Evolutionary conservation across 2,329 filamentous ascomycete genomes (phyloP), one percentile per base, ranked within the genome.

Genomic region (Curvularia eragrostidis): DNA sequence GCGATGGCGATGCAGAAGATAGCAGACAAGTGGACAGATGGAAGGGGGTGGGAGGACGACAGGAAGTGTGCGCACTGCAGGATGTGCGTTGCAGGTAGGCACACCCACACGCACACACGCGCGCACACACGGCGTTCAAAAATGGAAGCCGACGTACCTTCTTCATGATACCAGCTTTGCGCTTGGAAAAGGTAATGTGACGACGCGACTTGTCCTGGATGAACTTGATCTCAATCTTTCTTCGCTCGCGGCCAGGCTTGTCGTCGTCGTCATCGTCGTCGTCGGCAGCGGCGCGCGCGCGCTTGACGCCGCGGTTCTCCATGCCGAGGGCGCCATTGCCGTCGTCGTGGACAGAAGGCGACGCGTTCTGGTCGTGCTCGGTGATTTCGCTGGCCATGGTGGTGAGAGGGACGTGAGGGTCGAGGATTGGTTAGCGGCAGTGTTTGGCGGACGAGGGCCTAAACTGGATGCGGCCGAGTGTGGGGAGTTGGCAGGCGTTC

Each of bases 201-300:
- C 95, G 91, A 82, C 95, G 93, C 82, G 94, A 98, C 85, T 99
- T 99, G 82, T 99, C 95, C 81, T 93, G 94, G 80, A 99, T 99
- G 83, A 99, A 99, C 86, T 99, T 99, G 83, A 99, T 99, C 82
- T 99, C 95, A 74, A 99, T 99, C 90, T 99, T 99, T 82, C 95
- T 89, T 77, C 95, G 90, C 86, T 98, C 95, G 80, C 95, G 93
- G 75, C 93, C 93, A 64, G 92, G 92, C 87, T 98, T 98, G 80
- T 97, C 94, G 71, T 97, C 93, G 70, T 98, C 93, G 66, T 98
- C 95, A 66, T 98, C 94, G 68, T 98, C 95, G 76, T 98, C 95
- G 77, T 98, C 94, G 73, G 89, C 77, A 70, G 90, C 82, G 64
- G 91, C 88, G 76, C 95, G 91, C 79, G 86, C 87, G 72, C 94